A percentile compares a stretch with the other conserved stretches of the same genome.
Evolutionary conservation across 305 asterid genomes (phyloP).

Genomic region (Solanum hybrid): DNA sequence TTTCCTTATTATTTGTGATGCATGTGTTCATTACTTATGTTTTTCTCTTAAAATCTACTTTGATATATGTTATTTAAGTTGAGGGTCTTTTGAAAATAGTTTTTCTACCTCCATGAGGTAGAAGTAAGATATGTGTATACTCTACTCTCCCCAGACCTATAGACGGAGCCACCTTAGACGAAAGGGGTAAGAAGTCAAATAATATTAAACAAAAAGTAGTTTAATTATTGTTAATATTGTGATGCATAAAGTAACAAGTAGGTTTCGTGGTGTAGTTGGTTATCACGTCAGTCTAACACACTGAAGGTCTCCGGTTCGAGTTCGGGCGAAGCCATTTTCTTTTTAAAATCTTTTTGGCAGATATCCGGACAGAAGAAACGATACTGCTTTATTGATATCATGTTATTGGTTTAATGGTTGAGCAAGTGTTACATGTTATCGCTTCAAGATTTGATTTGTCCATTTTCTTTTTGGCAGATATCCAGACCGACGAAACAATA

Average conservation of each 20-base stretch:
- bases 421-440: background rate
- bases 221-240: background rate
- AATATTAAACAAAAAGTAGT: no score
- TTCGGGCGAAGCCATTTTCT: background rate
- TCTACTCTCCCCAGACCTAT: background rate
- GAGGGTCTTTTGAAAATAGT: background rate
- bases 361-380: background rate
- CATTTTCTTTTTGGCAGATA: no score
- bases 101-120: no score
- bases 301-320: conserved; percentile 96
- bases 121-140: no score
- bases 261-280: conserved; percentile 99
- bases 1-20: no score
- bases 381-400: background rate
- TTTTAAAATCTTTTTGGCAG: background rate
- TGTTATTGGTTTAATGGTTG: background rate
- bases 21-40: background rate
- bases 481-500: no score
- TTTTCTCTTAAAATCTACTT: background rate
- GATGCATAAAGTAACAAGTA: background rate
- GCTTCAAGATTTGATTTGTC: background rate
- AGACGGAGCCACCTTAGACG: background rate
- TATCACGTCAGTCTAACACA: conserved; percentile 99
- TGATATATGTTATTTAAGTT: background rate
- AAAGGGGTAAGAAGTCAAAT: background rate